Evolutionary conservation across 2,329 filamentous ascomycete genomes (phyloP).

Genomic region (Penicillium oxalicum): DNA sequence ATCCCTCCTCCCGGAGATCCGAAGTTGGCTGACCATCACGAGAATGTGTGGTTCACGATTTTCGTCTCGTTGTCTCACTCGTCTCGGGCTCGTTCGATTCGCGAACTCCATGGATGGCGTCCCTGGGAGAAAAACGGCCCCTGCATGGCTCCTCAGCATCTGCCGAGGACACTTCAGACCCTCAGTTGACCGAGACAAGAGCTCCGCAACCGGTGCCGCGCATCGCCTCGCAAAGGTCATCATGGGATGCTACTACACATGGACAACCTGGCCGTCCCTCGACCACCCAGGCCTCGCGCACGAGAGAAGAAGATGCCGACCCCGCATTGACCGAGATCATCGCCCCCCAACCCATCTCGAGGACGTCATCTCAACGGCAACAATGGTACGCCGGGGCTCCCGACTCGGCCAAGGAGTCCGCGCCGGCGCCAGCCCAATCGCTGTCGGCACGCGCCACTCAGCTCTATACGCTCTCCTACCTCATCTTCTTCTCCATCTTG

Average conservation of each 20-base stretch:
- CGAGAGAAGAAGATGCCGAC: constrained; percentile 11
- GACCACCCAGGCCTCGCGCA: neutral
- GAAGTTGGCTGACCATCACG: too few relatives aligned
- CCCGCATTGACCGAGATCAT: constrained; percentile 21
- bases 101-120: too few relatives aligned
- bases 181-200: neutral
- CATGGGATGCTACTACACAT: neutral
- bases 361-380: constrained; percentile 33
- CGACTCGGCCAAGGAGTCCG: constrained; percentile 8
- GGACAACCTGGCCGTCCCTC: neutral
- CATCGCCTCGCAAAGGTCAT: neutral
- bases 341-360: constrained; percentile 41
- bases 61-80: too few relatives aligned
- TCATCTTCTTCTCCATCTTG: constrained; percentile 77
- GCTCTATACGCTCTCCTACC: constrained; percentile 70
- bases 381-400: constrained; percentile 36
- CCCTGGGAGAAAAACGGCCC: neutral
- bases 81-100: too few relatives aligned
- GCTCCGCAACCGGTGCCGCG: neutral
- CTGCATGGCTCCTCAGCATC: constrained; percentile 6
- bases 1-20: too few relatives aligned
- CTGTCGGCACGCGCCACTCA: constrained; percentile 52
- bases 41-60: too few relatives aligned
- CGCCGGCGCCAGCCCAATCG: constrained; percentile 7
- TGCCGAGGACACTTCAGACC: neutral